Base-by-base conservation (phyloP, 192 early-diverging fungal species). In the Backusella sp. region DNA sequence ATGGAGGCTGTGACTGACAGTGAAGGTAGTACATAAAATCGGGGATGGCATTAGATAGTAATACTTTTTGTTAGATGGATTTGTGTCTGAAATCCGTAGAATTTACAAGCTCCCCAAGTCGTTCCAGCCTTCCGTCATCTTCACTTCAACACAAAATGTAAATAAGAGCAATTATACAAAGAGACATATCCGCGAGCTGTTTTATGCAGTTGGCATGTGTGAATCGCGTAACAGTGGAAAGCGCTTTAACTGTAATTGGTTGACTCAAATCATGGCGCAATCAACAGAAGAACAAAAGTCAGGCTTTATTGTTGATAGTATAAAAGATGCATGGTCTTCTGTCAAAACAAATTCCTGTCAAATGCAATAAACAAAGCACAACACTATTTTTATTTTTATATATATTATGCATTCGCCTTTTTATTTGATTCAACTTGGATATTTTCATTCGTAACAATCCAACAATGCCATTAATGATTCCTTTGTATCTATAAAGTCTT, bases 231-330 rank as follows among this genome's bases (percentile, higher is more conserved):
- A 80, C 15, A 72, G 76, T 23, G 77, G 77, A 37, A 80, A 82
- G 71, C 80, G 81, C 59, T 88, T 88, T 37, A 84, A 80, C 2
- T 88, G 85, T 59, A 80, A 71, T 3, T 86, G 83, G 80, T 83
- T 88, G 66, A 82, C 78, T 59, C 83, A 85, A 36, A 84, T 88
- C 59, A 75, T 83, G 67, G 73, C 78, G 66, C 76, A 79, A 21
- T 73, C 77, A 0, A 81, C 70, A 26, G 76, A 84, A 39, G 83
- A 86, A 23, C 80, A 86, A 74, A 84, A 80, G 21, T 21, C 84
- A 44, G 82, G 74, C 44, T 88, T 82, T 69, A 88, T 88, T 70
- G 78, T 78, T 14, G 52, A 74, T 6, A 86, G 84, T 73, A 81
- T 88, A 21, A 79, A 80, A 21, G 73, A 76, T 23, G 79, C 79